Percentiles rank a stretch among this genome's conserved stretches.
These are phyloP conservation scores for Aureobasidium sp. DNA, from an alignment of 2,329 filamentous ascomycete species.

Conservation along the genomic window DNA sequence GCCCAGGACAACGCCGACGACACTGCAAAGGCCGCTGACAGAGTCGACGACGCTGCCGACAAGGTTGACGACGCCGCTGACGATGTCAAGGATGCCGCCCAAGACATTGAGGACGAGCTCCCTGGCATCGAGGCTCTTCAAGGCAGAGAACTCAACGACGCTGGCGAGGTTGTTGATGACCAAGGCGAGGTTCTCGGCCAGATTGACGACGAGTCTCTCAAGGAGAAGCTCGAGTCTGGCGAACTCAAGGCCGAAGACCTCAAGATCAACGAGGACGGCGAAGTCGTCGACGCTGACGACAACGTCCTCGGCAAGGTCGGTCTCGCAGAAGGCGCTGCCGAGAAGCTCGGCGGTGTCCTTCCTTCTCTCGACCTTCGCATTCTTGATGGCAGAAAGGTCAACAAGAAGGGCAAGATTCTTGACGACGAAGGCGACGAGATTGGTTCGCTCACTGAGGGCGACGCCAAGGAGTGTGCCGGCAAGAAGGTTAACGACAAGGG, in stretches of 20 bases:
- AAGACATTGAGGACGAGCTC: constrained; percentile 41
- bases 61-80: constrained; percentile 26
- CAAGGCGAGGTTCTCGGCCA: constrained; percentile 45
- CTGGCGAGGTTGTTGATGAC: constrained; percentile 43
- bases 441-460: constrained; percentile 43
- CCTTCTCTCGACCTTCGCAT: constrained; percentile 40
- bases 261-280: constrained; percentile 45
- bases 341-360: constrained; percentile 39
- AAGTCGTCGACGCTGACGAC: constrained; percentile 45
- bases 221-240: constrained; percentile 32
- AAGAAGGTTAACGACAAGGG: constrained; percentile 46
- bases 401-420: constrained; percentile 51
- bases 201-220: constrained; percentile 33
- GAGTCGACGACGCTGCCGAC: constrained; percentile 26
- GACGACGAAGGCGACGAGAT: constrained; percentile 46
- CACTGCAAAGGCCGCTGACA: constrained; percentile 25
- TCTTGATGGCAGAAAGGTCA: constrained; percentile 48
- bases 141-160: constrained; percentile 45
- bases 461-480: constrained; percentile 37
- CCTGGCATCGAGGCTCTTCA: constrained; percentile 47
- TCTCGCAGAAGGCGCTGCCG: constrained; percentile 42
- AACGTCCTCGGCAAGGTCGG: constrained; percentile 46
- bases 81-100: constrained; percentile 24
- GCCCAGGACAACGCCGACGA: constrained; percentile 28
- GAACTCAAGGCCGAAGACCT: constrained; percentile 41